Conservation (phyloP, 208 protist genomes). For the Porcisia deanei region DNA sequence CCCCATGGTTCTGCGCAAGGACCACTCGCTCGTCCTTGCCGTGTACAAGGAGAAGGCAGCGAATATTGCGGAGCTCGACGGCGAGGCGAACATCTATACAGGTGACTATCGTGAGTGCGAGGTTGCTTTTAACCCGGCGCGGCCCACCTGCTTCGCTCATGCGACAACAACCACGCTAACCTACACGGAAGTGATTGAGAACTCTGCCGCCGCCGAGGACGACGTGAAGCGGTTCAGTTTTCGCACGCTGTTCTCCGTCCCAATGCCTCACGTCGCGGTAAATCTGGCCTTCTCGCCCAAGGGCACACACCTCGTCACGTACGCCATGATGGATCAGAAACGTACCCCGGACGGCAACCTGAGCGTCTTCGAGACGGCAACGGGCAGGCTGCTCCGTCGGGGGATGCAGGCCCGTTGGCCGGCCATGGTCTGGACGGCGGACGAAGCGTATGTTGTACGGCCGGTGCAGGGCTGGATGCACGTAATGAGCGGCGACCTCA, state of each 20-base stretch:
- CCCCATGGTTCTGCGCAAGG: constrained; percentile 78
- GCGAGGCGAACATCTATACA: constrained; percentile 35
- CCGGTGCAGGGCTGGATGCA: constrained; percentile 77
- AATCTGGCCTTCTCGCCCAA: constrained; percentile 66
- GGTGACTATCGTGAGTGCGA: constrained; percentile 88
- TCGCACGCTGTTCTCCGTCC: constrained; percentile 56
- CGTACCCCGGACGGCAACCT: constrained; percentile 81
- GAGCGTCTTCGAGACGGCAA: constrained; percentile 56
- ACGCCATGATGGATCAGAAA: constrained; percentile 81
- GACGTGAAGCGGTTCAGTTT: constrained; percentile 28
- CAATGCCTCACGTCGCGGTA: constrained; percentile 64
- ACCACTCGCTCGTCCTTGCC: constrained; percentile 63
- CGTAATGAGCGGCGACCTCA: constrained; percentile 56
- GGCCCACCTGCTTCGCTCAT: constrained; percentile 68
- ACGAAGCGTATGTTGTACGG: constrained; percentile 67
- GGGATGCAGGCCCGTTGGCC: constrained; percentile 84
- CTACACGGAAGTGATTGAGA: constrained; percentile 58
- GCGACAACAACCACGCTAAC: constrained; percentile 72
- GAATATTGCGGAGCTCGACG: constrained; percentile 49
- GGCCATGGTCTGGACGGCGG: constrained; percentile 70
- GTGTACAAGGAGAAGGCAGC: constrained; percentile 65
- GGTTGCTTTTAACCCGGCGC: constrained; percentile 65
- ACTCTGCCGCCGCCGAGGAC: constrained; percentile 18
- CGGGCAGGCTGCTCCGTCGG: constrained; percentile 54
- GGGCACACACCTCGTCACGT: constrained; percentile 75